Conservation (phyloP, 2,329 filamentous ascomycete genomes). For the Hypoxylon sp. region DNA sequence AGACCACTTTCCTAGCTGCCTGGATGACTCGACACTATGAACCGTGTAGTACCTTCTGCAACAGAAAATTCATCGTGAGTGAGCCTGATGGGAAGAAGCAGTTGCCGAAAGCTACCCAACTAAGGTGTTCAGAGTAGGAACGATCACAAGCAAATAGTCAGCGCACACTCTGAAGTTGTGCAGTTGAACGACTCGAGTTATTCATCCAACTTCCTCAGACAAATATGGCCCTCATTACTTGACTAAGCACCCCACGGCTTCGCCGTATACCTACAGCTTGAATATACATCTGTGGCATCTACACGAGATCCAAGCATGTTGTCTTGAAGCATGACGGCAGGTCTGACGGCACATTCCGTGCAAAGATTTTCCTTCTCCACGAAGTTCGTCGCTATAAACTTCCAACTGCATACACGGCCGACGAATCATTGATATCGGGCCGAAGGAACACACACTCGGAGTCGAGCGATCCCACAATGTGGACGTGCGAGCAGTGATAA, state of each 20-base stretch:
- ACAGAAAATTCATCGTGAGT: not conserved
- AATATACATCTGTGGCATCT: not conserved
- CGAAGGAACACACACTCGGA: slow-evolving; percentile 11
- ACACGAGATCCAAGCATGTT: not conserved
- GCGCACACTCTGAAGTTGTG: not conserved
- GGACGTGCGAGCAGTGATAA: slow-evolving; percentile 10
- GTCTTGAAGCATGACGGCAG: not conserved
- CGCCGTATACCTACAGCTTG: too few species aligned
- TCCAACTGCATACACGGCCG: slow-evolving; percentile 2
- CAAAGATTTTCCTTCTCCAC: not conserved
- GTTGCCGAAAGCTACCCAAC: not conserved
- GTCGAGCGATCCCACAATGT: slow-evolving; percentile 8
- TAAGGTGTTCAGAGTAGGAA: not conserved
- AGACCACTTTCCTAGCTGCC: not conserved
- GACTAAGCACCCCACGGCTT: not conserved
- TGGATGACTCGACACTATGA: not conserved
- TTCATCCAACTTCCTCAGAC: not conserved
- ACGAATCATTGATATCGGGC: slow-evolving; percentile 29
- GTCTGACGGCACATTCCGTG: not conserved
- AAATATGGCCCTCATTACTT: not conserved
- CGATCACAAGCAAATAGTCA: not conserved
- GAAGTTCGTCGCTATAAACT: not conserved
- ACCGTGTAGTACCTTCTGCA: not conserved
- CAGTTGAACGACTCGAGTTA: not conserved
- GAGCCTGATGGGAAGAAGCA: not conserved